These are phyloP conservation scores for Fusarium fracticaudum DNA, from an alignment of 2,329 filamentous ascomycete species.

Conservation along the genomic window DNA sequence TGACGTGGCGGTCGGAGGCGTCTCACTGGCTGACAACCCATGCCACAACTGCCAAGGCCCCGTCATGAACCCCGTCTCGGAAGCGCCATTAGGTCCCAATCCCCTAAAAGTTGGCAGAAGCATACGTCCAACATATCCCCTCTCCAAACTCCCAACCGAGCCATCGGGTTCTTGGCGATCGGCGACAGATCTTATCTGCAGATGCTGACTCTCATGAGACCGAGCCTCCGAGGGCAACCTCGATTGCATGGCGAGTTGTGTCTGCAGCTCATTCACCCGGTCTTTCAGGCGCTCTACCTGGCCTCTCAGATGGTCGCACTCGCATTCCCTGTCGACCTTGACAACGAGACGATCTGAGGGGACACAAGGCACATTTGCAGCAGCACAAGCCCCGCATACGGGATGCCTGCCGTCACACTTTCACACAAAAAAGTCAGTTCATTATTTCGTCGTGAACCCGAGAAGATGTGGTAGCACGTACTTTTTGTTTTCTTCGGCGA, in stretches of 20 bases:
- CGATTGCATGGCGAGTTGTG: conserved; percentile 11
- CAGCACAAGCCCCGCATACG: conserved; percentile 28
- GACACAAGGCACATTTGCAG: conserved; percentile 28
- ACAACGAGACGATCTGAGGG: conserved; percentile 37
- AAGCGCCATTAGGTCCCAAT: not conserved
- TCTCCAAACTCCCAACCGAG: conserved; percentile 20
- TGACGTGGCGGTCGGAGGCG: conserved; percentile 4
- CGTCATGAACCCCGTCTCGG: conserved; percentile 32
- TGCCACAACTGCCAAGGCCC: conserved; percentile 39
- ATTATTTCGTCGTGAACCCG: not conserved
- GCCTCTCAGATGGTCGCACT: conserved; percentile 30
- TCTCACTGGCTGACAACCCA: conserved; percentile 28
- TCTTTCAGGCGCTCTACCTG: conserved; percentile 28
- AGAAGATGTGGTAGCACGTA: not conserved
- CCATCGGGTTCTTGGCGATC: conserved; percentile 10
- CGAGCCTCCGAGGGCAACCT: not conserved
- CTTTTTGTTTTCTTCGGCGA: conserved; percentile 37
- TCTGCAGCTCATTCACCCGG: conserved; percentile 26
- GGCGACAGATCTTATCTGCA: not conserved
- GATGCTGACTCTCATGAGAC: not conserved
- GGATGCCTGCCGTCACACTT: conserved; percentile 38
- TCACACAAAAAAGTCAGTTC: not conserved
- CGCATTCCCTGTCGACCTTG: conserved; percentile 31
- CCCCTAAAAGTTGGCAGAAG: conserved; percentile 34
- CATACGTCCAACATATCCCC: conserved; percentile 30